These are phyloP conservation scores for Pouteria campechiana DNA, from an alignment of 179 eudicot genomes.

Conservation along the genomic window DNA sequence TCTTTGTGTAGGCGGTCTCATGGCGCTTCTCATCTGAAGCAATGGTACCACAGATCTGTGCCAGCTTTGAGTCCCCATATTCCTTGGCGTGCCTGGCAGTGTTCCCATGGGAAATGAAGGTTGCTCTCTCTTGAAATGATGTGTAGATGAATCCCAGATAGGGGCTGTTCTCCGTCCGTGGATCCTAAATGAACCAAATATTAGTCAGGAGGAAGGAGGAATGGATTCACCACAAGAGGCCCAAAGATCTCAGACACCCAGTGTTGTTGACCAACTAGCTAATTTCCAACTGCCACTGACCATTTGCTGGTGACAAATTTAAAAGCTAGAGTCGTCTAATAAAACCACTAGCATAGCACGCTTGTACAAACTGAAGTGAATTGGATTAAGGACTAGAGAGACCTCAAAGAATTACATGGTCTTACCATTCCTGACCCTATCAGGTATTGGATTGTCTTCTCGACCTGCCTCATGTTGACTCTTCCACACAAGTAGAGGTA, in stretches of 20 bases:
- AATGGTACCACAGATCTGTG: constrained; percentile 27
- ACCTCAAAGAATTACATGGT: too few species aligned
- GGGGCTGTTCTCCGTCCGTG: constrained; percentile 22
- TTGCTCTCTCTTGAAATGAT: constrained; percentile 29
- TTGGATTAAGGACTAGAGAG: too few species aligned
- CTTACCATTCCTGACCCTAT: constrained; percentile 75
- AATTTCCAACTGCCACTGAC: too few species aligned
- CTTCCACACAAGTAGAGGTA: constrained; percentile 70
- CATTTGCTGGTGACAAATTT: too few species aligned
- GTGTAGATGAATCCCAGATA: constrained; percentile 29
- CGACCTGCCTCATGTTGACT: constrained; percentile 64
- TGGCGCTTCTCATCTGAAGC: constrained; percentile 41
- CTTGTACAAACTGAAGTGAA: too few species aligned
- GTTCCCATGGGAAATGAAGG: constrained; percentile 34
- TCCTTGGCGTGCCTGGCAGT: constrained; percentile 34
- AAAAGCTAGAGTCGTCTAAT: too few species aligned
- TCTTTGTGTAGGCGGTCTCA: constrained; percentile 32
- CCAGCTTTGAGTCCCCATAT: constrained; percentile 27
- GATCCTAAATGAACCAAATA: constrained; percentile 15
- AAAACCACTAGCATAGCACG: too few species aligned
- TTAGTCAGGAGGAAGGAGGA: too few species aligned
- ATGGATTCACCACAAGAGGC: too few species aligned
- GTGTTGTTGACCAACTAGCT: too few species aligned
- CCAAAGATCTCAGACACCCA: too few species aligned
- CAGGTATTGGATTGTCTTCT: constrained; percentile 69